These are phyloP conservation scores for Pigoraptor vietnamica DNA, from an alignment of 78 protist species.

Conservation along the genomic window DNA sequence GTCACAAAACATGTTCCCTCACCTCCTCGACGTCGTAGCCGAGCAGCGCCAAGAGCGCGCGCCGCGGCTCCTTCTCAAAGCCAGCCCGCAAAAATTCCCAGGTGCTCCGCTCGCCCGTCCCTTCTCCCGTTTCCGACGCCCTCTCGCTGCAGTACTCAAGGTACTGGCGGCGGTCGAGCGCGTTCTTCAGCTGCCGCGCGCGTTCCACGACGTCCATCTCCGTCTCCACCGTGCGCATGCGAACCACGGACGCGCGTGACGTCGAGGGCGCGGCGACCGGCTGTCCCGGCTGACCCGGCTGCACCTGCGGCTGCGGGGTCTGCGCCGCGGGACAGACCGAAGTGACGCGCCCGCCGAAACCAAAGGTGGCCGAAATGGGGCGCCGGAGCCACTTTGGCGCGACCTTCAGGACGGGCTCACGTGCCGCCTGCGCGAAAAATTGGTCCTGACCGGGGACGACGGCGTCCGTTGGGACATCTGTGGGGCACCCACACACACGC, in stretches of 20 bases:
- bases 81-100: neutral
- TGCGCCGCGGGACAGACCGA: neutral
- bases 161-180: neutral
- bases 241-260: neutral
- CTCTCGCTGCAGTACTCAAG: neutral
- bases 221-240: neutral
- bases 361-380: constrained; percentile 46
- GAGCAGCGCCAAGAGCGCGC: neutral
- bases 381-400: constrained; percentile 50
- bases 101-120: neutral
- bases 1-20: no score
- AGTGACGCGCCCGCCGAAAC: constrained; percentile 55
- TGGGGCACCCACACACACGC: no score
- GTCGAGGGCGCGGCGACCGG: neutral
- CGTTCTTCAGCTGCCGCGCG: neutral
- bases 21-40: neutral
- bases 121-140: neutral
- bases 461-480: neutral
- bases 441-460: neutral
- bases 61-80: neutral
- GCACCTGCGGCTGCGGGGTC: neutral
- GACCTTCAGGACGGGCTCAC: neutral
- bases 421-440: neutral
- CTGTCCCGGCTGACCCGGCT: neutral
- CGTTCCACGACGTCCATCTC: neutral